These are phyloP conservation scores for Corylus americana DNA, from an alignment of 306 rosid genomes.

Conservation along the genomic window DNA sequence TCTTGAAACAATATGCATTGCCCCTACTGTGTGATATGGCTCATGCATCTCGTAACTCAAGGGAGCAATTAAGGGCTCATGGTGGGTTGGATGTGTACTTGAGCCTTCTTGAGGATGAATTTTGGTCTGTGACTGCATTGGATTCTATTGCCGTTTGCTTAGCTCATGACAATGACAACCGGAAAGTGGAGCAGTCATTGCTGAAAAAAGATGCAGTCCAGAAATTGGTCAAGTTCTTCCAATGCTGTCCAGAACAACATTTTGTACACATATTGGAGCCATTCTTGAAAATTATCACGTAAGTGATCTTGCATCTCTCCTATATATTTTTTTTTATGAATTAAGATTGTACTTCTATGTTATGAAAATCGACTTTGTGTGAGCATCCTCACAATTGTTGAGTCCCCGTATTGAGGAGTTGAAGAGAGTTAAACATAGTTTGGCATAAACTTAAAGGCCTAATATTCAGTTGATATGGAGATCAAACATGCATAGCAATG, in stretches of 20 bases:
- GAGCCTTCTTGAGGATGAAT: slow-evolving; percentile 91
- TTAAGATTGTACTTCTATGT: slow-evolving; percentile 13
- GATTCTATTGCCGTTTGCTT: slow-evolving; percentile 97
- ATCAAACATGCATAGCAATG: background rate
- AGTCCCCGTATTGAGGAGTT: background rate
- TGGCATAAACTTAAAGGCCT: background rate
- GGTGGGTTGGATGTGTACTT: slow-evolving; percentile 98
- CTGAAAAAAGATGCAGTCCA: slow-evolving; percentile 94
- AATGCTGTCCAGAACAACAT: slow-evolving; percentile 92
- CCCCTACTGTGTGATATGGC: slow-evolving; percentile 99
- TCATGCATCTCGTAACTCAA: slow-evolving; percentile 97
- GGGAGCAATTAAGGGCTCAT: slow-evolving; percentile 98
- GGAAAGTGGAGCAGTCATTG: slow-evolving; percentile 92
- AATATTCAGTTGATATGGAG: background rate
- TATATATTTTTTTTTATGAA: slow-evolving; percentile 3
- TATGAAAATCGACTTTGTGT: background rate
- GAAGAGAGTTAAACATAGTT: background rate
- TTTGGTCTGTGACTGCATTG: slow-evolving; percentile 96
- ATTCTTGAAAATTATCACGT: slow-evolving; percentile 98
- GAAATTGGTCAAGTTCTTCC: slow-evolving; percentile 95
- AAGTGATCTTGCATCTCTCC: slow-evolving; percentile 33
- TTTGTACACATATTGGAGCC: slow-evolving; percentile 97
- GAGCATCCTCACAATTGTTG: background rate
- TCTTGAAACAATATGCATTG: slow-evolving; percentile 79
- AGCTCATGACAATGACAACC: slow-evolving; percentile 93